Percentiles rank a stretch among this genome's conserved stretches.
These are phyloP conservation scores for Fonsecaea pedrosoi DNA, from an alignment of 2,329 filamentous ascomycete genomes.

Conservation along the genomic window DNA sequence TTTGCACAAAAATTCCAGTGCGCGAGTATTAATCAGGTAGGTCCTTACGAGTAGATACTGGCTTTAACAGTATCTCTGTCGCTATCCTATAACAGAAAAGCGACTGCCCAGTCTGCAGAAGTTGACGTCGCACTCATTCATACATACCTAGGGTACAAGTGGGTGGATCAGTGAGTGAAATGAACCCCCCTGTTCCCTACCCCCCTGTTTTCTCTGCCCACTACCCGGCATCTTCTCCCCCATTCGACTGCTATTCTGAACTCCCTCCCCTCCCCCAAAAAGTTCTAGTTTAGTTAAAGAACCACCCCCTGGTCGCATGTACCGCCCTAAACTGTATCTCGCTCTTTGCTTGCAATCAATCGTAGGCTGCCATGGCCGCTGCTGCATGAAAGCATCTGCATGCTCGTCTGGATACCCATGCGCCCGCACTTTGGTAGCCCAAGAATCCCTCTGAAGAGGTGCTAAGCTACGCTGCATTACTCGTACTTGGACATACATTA, in stretches of 20 bases:
- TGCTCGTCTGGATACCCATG: neutral
- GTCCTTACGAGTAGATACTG: no score
- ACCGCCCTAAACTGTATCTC: slow-evolving; percentile 30
- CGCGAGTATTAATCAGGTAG: neutral
- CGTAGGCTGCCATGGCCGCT: slow-evolving; percentile 17
- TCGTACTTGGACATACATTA: neutral
- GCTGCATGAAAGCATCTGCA: slow-evolving; percentile 25
- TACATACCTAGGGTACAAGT: neutral
- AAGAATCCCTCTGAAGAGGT: slow-evolving; percentile 1
- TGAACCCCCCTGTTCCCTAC: neutral
- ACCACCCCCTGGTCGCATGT: slow-evolving; percentile 18
- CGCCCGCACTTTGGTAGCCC: slow-evolving; percentile 2
- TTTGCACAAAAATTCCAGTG: no score
- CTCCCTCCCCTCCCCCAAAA: slow-evolving; percentile 9
- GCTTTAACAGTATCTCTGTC: neutral
- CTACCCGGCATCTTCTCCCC: slow-evolving; percentile 1
- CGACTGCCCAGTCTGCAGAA: slow-evolving; percentile 6
- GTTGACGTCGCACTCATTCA: neutral
- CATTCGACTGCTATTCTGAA: slow-evolving; percentile 5
- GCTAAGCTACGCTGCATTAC: neutral
- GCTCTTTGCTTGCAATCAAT: slow-evolving; percentile 23
- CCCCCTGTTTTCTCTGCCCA: neutral
- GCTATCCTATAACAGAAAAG: neutral
- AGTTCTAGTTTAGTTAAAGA: slow-evolving; percentile 1
- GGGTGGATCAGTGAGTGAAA: neutral